Percentiles rank a stretch among this genome's conserved stretches.
Evolutionary conservation across 225 moss, liverwort and hornwort species (phyloP).

Genomic region (Thuidium tamariscinum): DNA sequence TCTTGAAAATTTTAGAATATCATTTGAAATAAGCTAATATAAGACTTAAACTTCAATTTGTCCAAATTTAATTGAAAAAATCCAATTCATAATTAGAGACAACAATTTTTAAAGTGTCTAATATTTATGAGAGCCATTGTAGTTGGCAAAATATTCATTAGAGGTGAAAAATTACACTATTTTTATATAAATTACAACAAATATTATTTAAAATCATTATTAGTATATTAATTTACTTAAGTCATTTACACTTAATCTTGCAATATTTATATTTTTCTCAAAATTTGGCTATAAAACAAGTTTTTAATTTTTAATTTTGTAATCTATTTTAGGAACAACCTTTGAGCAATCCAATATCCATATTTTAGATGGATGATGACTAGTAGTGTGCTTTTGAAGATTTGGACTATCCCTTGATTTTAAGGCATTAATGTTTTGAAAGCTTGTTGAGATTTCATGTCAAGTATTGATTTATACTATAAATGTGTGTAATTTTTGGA

Average conservation of each 20-base stretch:
- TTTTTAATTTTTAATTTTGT: neutral
- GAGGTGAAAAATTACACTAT: accelerated
- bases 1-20: too few relatives aligned
- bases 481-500: neutral
- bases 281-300: neutral
- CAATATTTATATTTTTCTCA: too few relatives aligned
- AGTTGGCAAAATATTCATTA: neutral
- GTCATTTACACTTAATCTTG: accelerated
- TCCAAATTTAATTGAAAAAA: too few relatives aligned
- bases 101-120: too few relatives aligned
- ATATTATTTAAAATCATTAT: too few relatives aligned
- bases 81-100: too few relatives aligned
- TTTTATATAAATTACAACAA: too few relatives aligned
- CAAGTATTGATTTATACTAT: neutral
- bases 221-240: neutral
- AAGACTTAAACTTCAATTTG: too few relatives aligned
- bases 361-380: neutral
- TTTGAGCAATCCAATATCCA: accelerated
- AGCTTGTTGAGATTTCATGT: neutral
- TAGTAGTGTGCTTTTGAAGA: accelerated
- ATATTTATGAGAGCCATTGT: too few relatives aligned
- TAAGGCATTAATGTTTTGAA: neutral
- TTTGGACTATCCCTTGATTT: neutral
- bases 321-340: neutral
- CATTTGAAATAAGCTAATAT: too few relatives aligned